A percentile compares a stretch with the other conserved stretches of the same genome.
phyloP scores from a whole-genome alignment of 2,329 filamentous ascomycete genomes.

The Cladosporium cucumerinum region DNA sequence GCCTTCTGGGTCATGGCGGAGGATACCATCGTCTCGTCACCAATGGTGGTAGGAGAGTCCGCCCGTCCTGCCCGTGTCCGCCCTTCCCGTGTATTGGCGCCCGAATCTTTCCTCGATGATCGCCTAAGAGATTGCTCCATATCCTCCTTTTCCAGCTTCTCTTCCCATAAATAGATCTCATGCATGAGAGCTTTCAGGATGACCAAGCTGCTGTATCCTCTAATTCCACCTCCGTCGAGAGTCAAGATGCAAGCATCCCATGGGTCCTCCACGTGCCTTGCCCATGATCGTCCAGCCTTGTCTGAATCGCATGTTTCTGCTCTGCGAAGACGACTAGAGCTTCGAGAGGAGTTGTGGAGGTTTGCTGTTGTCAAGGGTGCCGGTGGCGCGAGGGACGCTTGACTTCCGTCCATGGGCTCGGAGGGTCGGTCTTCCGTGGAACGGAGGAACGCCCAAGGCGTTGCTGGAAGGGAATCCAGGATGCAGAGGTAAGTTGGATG shows the following conservation, averaged over 20 bases:
- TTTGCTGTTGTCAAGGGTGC: constrained; percentile 15
- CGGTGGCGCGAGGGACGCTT: constrained; percentile 12
- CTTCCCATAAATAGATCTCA: constrained; percentile 45
- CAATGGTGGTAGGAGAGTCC: not conserved
- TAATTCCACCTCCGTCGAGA: constrained; percentile 50
- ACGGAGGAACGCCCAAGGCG: constrained; percentile 33
- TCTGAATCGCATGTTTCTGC: constrained; percentile 36
- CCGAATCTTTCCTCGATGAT: constrained; percentile 8
- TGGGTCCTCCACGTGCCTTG: constrained; percentile 41
- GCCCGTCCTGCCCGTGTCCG: not conserved
- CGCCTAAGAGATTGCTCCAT: constrained; percentile 20
- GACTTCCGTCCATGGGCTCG: constrained; percentile 19
- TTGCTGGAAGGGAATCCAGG: constrained; percentile 35
- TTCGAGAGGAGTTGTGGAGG: constrained; percentile 17
- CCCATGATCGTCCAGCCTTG: constrained; percentile 44
- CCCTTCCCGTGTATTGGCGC: constrained; percentile 2
- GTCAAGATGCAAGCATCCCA: constrained; percentile 50
- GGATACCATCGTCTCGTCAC: constrained; percentile 6
- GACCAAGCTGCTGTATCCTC: constrained; percentile 50
- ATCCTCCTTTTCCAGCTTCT: constrained; percentile 42
- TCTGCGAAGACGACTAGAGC: constrained; percentile 24
- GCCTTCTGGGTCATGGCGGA: constrained; percentile 2
- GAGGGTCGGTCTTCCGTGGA: constrained; percentile 12
- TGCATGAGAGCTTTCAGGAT: constrained; percentile 50
- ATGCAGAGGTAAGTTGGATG: not conserved